phyloP scores from a whole-genome alignment of 2,329 filamentous ascomycete species.

The Akanthomyces uredinophilus region DNA sequence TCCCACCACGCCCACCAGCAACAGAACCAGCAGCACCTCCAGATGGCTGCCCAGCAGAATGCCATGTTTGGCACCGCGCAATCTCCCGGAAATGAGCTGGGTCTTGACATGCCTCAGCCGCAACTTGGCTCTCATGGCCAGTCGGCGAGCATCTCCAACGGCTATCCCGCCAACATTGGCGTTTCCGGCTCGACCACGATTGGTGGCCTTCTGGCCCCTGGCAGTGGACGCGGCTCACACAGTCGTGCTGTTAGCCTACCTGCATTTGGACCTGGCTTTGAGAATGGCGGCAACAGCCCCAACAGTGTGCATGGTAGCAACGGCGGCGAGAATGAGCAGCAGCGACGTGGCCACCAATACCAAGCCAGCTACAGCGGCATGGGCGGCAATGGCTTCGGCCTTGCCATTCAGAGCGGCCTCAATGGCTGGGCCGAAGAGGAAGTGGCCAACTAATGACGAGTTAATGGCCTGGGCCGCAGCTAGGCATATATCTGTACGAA shows the following conservation, averaged over 20 bases:
- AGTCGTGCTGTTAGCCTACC: constrained; percentile 88
- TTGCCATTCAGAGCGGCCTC: constrained; percentile 58
- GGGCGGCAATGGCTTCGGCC: constrained; percentile 50
- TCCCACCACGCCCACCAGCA: constrained; percentile 68
- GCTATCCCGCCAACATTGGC: constrained; percentile 50
- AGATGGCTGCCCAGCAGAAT: constrained; percentile 69
- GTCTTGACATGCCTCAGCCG: constrained; percentile 55
- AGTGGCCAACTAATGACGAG: constrained; percentile 47
- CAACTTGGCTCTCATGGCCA: constrained; percentile 58
- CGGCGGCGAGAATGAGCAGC: constrained; percentile 42
- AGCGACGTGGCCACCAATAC: constrained; percentile 59
- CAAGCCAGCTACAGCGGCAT: constrained; percentile 59
- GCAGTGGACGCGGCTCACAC: constrained; percentile 55
- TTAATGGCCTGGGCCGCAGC: constrained; percentile 16
- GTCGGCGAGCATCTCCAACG: constrained; percentile 62
- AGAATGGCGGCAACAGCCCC: constrained; percentile 52
- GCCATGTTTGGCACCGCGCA: constrained; percentile 73
- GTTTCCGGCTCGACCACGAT: constrained; percentile 61
- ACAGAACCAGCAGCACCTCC: constrained; percentile 68
- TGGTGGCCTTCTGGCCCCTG: constrained; percentile 70
- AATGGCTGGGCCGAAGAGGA: constrained; percentile 67
- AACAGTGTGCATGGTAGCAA: constrained; percentile 42
- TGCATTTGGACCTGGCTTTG: constrained; percentile 58
- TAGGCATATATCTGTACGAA: not conserved
- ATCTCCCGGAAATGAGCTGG: constrained; percentile 52